Evolutionary conservation across 768 basidiomycete genomes (phyloP).

Genomic region (Tulasnella calospora): DNA sequence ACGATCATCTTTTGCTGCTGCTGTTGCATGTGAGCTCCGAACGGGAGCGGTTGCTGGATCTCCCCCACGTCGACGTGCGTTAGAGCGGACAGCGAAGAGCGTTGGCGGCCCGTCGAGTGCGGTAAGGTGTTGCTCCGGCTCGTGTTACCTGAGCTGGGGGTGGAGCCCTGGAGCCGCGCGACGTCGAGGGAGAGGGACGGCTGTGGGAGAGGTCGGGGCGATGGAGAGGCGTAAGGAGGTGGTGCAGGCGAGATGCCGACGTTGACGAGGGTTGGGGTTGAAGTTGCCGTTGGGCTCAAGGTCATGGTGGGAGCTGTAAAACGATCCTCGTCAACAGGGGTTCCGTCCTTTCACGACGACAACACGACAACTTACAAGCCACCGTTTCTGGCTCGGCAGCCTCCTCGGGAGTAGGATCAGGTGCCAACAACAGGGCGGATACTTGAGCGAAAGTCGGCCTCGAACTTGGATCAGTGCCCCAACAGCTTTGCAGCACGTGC

Average conservation of each 20-base stretch:
- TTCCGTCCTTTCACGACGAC: not conserved
- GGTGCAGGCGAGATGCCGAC: slow-evolving; percentile 17
- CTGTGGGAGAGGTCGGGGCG: not conserved
- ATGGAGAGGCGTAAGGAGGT: slow-evolving; percentile 8
- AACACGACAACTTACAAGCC: not conserved
- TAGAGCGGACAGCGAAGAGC: not conserved
- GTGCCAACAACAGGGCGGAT: not conserved
- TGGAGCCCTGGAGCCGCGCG: not conserved
- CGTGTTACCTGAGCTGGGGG: not conserved
- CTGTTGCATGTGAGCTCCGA: not conserved
- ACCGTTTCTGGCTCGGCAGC: not conserved
- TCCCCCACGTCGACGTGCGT: not conserved
- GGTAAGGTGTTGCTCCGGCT: not conserved
- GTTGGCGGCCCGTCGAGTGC: not conserved
- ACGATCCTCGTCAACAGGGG: not conserved
- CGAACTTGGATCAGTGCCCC: not conserved
- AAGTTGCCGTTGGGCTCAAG: not conserved
- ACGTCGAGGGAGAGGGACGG: not conserved
- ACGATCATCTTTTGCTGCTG: not conserved
- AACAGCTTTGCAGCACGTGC: slow-evolving; percentile 1
- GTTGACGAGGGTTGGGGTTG: not conserved
- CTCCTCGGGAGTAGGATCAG: not conserved
- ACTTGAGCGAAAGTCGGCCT: slow-evolving; percentile 19
- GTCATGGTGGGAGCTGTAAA: not conserved
- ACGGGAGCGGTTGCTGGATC: not conserved